These are phyloP conservation scores for Erodium texanum DNA, from an alignment of 441 rosid genomes.

Conservation along the genomic window DNA sequence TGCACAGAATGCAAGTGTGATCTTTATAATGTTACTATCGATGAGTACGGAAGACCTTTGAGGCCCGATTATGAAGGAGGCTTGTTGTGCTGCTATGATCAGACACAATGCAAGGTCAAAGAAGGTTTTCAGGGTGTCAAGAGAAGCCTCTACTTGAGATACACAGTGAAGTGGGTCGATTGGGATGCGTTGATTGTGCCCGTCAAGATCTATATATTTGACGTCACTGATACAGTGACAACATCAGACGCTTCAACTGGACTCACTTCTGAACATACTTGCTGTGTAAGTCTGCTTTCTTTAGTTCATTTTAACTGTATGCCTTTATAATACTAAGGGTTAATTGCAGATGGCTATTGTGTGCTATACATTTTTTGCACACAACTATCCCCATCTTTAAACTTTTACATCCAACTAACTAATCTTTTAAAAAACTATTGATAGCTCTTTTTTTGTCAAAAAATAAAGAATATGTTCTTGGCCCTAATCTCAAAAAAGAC, in stretches of 20 bases:
- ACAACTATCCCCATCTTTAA: too few relatives aligned
- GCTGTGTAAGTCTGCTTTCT: slow-evolving; percentile 31
- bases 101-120: slow-evolving; percentile 48
- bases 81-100: slow-evolving; percentile 55
- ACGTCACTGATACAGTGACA: slow-evolving; percentile 62
- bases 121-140: slow-evolving; percentile 42
- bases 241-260: slow-evolving; percentile 28
- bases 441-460: too few relatives aligned
- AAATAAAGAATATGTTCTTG: too few relatives aligned
- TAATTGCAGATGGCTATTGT: too few relatives aligned
- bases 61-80: slow-evolving; percentile 64
- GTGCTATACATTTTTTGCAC: too few relatives aligned
- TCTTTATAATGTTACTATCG: slow-evolving; percentile 59
- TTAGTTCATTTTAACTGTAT: too few relatives aligned
- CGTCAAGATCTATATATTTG: slow-evolving; percentile 53
- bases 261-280: slow-evolving; percentile 30
- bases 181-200: slow-evolving; percentile 56
- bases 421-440: too few relatives aligned
- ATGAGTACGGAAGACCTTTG: slow-evolving; percentile 37
- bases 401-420: too few relatives aligned
- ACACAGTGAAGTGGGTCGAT: slow-evolving; percentile 65
- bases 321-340: too few relatives aligned
- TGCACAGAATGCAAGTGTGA: slow-evolving; percentile 75
- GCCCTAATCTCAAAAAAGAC: too few relatives aligned
- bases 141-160: slow-evolving; percentile 48